Conservation (phyloP, 371 early-diverging fungal genomes). For the Funneliformis caledonium region DNA sequence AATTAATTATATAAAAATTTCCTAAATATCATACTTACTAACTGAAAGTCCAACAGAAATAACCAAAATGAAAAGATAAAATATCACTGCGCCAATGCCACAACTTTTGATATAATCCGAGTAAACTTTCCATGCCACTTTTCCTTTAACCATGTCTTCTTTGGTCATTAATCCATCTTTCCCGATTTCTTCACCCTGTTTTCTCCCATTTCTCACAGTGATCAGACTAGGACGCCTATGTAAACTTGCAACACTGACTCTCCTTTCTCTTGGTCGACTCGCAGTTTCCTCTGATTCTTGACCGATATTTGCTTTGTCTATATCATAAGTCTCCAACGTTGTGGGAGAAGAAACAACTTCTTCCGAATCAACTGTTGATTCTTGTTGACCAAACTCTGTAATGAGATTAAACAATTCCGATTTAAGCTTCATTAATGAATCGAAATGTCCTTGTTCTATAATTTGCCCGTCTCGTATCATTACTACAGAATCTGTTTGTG, state of each 20-base stretch:
- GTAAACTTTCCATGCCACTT: conserved; percentile 77
- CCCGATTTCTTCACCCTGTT: conserved; percentile 41
- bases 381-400: conserved; percentile 48
- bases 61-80: conserved; percentile 61
- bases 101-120: conserved; percentile 79
- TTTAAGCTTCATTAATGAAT: conserved; percentile 45
- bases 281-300: conserved; percentile 21
- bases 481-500: conserved; percentile 67
- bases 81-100: conserved; percentile 56
- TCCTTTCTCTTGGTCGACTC: conserved; percentile 18
- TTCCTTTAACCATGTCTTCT: conserved; percentile 82
- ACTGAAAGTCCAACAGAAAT: conserved; percentile 56
- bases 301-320: conserved; percentile 18
- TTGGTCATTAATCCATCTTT: conserved; percentile 63
- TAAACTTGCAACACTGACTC: conserved; percentile 29
- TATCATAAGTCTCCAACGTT: conserved; percentile 17
- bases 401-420: conserved; percentile 58
- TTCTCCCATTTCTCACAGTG: not conserved
- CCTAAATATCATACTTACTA: conserved; percentile 35
- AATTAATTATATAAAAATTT: not conserved
- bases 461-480: conserved; percentile 81
- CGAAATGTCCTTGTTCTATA: conserved; percentile 66
- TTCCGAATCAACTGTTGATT: conserved; percentile 47
- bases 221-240: not conserved
- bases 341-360: conserved; percentile 9